These are phyloP conservation scores for Hypericum androsaemum DNA, from an alignment of 345 rosid genomes.

Conservation along the genomic window DNA sequence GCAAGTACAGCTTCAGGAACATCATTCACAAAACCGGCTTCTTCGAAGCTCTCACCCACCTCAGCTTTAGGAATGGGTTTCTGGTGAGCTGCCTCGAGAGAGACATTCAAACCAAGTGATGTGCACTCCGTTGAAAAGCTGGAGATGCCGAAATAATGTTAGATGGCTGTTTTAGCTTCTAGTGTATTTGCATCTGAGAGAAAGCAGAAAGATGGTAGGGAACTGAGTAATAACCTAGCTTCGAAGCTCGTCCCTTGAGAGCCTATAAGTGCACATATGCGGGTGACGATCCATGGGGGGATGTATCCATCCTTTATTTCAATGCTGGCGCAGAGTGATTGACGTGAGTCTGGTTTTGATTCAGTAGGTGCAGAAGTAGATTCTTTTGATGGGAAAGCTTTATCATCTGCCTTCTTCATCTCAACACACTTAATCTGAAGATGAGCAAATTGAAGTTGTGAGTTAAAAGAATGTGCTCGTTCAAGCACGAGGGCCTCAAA, in stretches of 20 bases:
- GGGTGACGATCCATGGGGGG: slow-evolving; percentile 81
- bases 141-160: slow-evolving; percentile 13
- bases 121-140: slow-evolving; percentile 66
- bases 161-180: background rate
- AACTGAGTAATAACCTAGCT: slow-evolving; percentile 45
- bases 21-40: slow-evolving; percentile 21
- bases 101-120: slow-evolving; percentile 67
- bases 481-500: background rate
- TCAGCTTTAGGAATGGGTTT: slow-evolving; percentile 25
- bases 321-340: slow-evolving; percentile 35
- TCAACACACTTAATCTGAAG: slow-evolving; percentile 69
- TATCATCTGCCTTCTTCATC: slow-evolving; percentile 36
- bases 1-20: slow-evolving; percentile 37
- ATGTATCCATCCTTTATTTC: slow-evolving; percentile 61
- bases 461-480: too few species aligned
- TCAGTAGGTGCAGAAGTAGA: slow-evolving; percentile 14
- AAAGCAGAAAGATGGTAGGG: background rate
- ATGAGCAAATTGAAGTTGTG: slow-evolving; percentile 7
- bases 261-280: slow-evolving; percentile 41
- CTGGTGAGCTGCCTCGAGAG: slow-evolving; percentile 27
- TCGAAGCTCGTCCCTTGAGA: slow-evolving; percentile 58
- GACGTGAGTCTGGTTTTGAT: slow-evolving; percentile 14
- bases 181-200: background rate
- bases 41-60: slow-evolving; percentile 14
- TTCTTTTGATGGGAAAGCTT: slow-evolving; percentile 21